Conservation (phyloP, 1,139 yeast species). For the Blastobotrys elegans region DNA sequence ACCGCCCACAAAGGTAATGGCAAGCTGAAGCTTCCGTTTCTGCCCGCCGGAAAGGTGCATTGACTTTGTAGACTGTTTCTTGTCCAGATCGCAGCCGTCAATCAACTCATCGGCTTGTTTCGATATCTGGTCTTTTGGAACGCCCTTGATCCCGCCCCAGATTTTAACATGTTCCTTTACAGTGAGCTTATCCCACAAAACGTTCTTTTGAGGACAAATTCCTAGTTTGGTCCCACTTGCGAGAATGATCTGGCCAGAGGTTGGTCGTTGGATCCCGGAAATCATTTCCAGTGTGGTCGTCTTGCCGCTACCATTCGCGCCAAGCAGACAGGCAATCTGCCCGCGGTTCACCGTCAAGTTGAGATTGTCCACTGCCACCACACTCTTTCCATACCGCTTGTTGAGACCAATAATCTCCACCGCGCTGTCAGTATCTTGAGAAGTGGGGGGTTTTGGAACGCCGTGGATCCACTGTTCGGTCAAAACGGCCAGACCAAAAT, state of each 20-base stretch:
- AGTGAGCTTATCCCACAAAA: slow-evolving; percentile 35
- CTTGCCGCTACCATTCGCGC: slow-evolving; percentile 40
- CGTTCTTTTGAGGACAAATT: slow-evolving; percentile 38
- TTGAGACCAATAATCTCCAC: slow-evolving; percentile 23
- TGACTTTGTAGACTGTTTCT: slow-evolving; percentile 25
- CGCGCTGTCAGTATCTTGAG: slow-evolving; percentile 18
- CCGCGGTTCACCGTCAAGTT: slow-evolving; percentile 28
- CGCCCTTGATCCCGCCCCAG: slow-evolving; percentile 34
- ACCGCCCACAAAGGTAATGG: slow-evolving; percentile 41
- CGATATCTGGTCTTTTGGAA: slow-evolving; percentile 11
- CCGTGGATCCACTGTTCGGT: slow-evolving; percentile 29
- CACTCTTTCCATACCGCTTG: slow-evolving; percentile 26
- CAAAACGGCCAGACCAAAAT: slow-evolving; percentile 25
- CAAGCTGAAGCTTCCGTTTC: slow-evolving; percentile 83
- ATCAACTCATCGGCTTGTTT: slow-evolving; percentile 18
- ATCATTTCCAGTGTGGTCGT: slow-evolving; percentile 38
- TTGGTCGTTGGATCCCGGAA: slow-evolving; percentile 32
- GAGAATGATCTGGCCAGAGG: slow-evolving; percentile 29
- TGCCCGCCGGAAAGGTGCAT: slow-evolving; percentile 76
- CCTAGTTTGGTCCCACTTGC: slow-evolving; percentile 31
- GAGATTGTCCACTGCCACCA: slow-evolving; percentile 33
- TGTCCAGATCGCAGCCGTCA: slow-evolving; percentile 31
- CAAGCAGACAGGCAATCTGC: slow-evolving; percentile 35
- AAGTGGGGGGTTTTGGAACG: slow-evolving; percentile 15
- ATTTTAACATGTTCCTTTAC: slow-evolving; percentile 33